A percentile compares a stretch with the other conserved stretches of the same genome.
phyloP scores from a whole-genome alignment of 1,284 basidiomycete genomes.

The Lentinus polychrous region DNA sequence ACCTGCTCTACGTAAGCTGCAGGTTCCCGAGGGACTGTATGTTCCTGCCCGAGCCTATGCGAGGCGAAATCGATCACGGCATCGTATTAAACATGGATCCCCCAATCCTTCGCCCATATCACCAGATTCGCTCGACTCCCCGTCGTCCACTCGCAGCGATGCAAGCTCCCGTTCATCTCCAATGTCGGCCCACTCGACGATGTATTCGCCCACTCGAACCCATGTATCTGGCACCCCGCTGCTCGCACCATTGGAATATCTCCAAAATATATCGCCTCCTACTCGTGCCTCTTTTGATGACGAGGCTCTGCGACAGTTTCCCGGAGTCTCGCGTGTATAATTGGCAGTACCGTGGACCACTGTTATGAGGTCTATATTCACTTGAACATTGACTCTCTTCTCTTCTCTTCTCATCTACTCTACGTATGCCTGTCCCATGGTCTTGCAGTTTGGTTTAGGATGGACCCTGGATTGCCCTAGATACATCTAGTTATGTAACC shows the following conservation, averaged over 20 bases:
- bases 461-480: no score
- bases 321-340: not conserved
- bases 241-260: constrained; percentile 26
- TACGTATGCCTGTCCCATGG: no score
- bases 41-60: constrained; percentile 54
- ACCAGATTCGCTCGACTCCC: not conserved
- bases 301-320: constrained; percentile 18
- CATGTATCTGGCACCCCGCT: not conserved
- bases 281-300: constrained; percentile 26
- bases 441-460: no score
- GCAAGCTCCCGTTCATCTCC: not conserved
- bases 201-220: not conserved
- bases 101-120: not conserved
- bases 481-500: no score
- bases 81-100: not conserved
- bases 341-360: not conserved
- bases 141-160: not conserved
- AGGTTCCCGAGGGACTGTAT: constrained; percentile 55
- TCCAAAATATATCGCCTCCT: constrained; percentile 22
- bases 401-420: no score
- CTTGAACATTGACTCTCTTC: no score
- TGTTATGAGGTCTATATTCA: no score
- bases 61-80: not conserved
- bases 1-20: constrained; percentile 42
- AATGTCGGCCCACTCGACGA: not conserved